Base-by-base conservation (phyloP, 106 monocot species). In the Cymbidium sinense region DNA sequence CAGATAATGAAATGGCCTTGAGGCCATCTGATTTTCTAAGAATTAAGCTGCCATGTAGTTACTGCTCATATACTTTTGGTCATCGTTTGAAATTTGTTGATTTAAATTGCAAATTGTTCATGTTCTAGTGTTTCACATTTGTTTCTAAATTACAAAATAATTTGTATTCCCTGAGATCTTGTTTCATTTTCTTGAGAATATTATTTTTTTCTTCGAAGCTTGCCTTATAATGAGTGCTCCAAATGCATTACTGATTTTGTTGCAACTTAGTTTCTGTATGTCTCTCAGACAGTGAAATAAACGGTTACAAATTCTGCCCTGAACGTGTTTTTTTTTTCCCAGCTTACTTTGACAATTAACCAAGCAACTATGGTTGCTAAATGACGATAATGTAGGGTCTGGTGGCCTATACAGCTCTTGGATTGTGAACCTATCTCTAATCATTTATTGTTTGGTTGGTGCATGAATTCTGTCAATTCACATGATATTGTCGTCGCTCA, bases 391-490 rank as follows among this genome's bases (percentile, higher is more conserved):
- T 93, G 96, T 74, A 82, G 93, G 86, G n/a, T 96, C 0, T 96
- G 96, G 93, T 96, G 93, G 93, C 96, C 96, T 21, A 61, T 82
- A 73, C 78, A 82, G 12, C 78, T 86, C 33, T 76, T 52, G 39
- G 52, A 44, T 50, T 30, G 70, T 34, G 47, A 84, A 7, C 86
- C 80, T 2, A 43, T 43, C 15, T 50, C 71, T 7, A 61, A 67
- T 31, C 54, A 82, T 17, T 58, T 94, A 34, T 78, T 96, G 50
- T 93, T 96, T 72, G 96, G 96, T 1, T 96, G 96, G 96, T 83
- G 25, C 43, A 77, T 96, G 23, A 3, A 74, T 80, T 82, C 82
- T 20, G 43, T 50, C 1, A 84, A 73, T 67, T 78, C 88, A n/a
- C 9, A 88, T 20, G 91, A 96, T 37, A 67, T 91, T 50, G 91